Percentiles rank a stretch among this genome's conserved stretches.
These are phyloP conservation scores for Closterium sp. DNA, from an alignment of 139 green algal species.

Conservation along the genomic window DNA sequence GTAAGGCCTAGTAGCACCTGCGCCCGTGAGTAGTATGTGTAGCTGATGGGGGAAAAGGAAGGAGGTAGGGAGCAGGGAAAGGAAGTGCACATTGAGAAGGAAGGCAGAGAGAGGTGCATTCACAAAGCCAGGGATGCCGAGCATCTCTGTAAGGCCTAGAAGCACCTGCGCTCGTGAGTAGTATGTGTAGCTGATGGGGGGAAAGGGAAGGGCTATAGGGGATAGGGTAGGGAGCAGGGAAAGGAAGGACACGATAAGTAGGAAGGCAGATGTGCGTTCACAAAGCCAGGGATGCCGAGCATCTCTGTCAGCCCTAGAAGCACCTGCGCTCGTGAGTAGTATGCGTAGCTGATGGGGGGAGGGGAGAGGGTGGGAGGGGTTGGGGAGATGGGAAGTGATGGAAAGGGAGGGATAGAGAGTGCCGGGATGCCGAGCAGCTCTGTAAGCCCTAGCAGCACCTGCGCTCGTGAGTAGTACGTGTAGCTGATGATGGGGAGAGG, in stretches of 20 bases:
- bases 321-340: background rate
- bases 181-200: background rate
- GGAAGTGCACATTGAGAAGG: background rate
- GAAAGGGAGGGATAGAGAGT: background rate
- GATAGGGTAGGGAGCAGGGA: background rate
- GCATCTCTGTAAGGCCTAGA: background rate
- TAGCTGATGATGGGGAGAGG: constrained; percentile 11
- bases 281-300: constrained; percentile 15
- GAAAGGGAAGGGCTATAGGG: background rate
- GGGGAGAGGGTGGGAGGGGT: background rate
- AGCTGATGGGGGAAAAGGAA: background rate
- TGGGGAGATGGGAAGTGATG: background rate
- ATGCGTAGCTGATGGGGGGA: background rate
- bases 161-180: background rate
- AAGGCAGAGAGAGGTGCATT: background rate
- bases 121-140: constrained; percentile 24
- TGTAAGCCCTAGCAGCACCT: constrained; percentile 33
- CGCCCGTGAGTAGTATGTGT: background rate
- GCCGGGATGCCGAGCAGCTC: background rate
- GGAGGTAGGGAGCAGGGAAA: background rate
- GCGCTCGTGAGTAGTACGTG: constrained; percentile 38
- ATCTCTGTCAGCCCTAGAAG: background rate
- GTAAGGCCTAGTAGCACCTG: background rate
- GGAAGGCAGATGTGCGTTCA: background rate
- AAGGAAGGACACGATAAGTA: background rate